Evolutionary conservation across 805 yeast genomes (phyloP).

Genomic region (Ogataea wickerhamii): DNA sequence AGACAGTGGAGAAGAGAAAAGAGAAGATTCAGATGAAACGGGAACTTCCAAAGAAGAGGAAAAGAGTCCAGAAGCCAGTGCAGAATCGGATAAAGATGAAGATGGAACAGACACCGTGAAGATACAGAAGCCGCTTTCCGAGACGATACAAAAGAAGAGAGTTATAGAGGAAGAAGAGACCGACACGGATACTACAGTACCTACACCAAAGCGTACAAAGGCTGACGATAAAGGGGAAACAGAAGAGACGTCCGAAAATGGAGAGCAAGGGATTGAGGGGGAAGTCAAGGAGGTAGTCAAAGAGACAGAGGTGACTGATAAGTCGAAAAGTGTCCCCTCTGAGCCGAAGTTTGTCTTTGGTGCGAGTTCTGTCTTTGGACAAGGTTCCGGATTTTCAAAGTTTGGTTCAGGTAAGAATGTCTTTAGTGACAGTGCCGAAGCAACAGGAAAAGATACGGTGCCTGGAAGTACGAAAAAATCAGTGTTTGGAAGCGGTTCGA

Average conservation of each 20-base stretch:
- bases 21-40: constrained; percentile 1
- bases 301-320: constrained; percentile 1
- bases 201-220: not conserved
- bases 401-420: constrained; percentile 31
- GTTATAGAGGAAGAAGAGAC: constrained; percentile 1
- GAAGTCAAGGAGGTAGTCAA: constrained; percentile 2
- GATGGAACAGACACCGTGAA: not conserved
- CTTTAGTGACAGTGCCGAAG: constrained; percentile 28
- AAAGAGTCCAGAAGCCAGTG: not conserved
- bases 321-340: constrained; percentile 1
- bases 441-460: constrained; percentile 5
- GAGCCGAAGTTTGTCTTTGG: constrained; percentile 56
- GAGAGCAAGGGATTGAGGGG: constrained; percentile 3
- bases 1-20: constrained; percentile 1
- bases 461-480: constrained; percentile 10
- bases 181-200: not conserved
- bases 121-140: not conserved
- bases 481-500: constrained; percentile 43
- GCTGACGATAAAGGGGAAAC: not conserved
- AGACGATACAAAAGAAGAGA: not conserved
- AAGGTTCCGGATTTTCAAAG: constrained; percentile 36
- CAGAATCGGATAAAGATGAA: not conserved
- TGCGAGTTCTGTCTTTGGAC: constrained; percentile 47
- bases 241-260: not conserved
- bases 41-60: constrained; percentile 1